A percentile compares a stretch with the other conserved stretches of the same genome.
phyloP scores from a whole-genome alignment of 1,284 basidiomycete species.

The Boletellus deceptivus region DNA sequence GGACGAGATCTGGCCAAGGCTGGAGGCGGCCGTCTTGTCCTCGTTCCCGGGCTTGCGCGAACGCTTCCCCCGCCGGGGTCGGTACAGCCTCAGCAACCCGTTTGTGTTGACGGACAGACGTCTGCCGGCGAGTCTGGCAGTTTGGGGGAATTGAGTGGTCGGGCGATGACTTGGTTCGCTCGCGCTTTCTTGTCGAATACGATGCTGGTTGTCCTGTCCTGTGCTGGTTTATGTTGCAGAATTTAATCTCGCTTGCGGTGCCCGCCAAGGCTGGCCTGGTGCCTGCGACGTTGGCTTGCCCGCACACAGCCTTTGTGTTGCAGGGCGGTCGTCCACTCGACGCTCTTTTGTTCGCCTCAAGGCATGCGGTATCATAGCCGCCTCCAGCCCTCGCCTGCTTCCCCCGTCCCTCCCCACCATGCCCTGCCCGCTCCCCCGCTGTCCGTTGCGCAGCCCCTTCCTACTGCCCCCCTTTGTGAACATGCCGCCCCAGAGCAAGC shows the following conservation, averaged over 20 bases:
- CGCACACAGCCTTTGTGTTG: slow-evolving; percentile 6
- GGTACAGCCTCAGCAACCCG: slow-evolving; percentile 50
- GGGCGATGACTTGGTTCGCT: slow-evolving; percentile 44
- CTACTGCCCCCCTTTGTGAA: slow-evolving; percentile 24
- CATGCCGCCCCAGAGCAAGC: slow-evolving; percentile 11
- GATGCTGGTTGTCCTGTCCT: slow-evolving; percentile 6
- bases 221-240: slow-evolving; percentile 16
- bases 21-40: slow-evolving; percentile 60
- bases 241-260: background rate
- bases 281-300: no score
- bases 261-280: no score
- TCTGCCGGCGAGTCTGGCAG: slow-evolving; percentile 1
- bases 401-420: slow-evolving; percentile 3
- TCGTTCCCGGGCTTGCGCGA: slow-evolving; percentile 58
- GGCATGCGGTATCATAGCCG: slow-evolving; percentile 19
- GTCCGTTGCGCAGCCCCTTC: background rate
- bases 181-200: slow-evolving; percentile 29
- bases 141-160: slow-evolving; percentile 37
- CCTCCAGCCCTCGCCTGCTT: background rate
- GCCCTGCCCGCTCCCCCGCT: slow-evolving; percentile 3
- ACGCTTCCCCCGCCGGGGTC: slow-evolving; percentile 44
- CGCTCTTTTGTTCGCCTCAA: slow-evolving; percentile 23
- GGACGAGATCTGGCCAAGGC: slow-evolving; percentile 90
- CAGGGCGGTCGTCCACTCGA: background rate
- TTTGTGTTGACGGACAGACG: slow-evolving; percentile 22